Base-by-base conservation (phyloP, 2,329 filamentous ascomycete genomes). In the Bipolaris gigantea region DNA sequence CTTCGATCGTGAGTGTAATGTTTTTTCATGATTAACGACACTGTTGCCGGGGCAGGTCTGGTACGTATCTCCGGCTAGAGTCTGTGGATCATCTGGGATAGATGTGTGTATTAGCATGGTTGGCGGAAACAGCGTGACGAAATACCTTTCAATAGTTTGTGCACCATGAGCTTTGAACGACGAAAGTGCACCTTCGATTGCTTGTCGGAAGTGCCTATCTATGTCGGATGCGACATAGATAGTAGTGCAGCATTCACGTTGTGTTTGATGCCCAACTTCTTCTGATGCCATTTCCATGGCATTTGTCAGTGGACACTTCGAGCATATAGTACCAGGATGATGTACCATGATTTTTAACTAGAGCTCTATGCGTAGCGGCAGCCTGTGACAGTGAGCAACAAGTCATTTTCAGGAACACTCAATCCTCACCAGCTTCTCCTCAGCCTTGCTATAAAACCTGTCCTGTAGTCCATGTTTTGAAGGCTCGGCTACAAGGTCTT, bases 1-100 rank as follows among this genome's bases (percentile, higher is more conserved):
- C 34, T 8, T 59, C 53, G 2, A 62, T 44, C 15, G 38, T 16
- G 9, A 39, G 18, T 10, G 30, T 39, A 2, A 52, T 43, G 7
- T 42, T 35, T 40, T 42, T 18, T 59, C 42, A 4, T 41, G 44
- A 0, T 7, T 19, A 5, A 16, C 21, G 10, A 59, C 8, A 15
- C 53, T 41, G 4, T 60, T 50, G 3, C 19, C 27, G 35, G 61
- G 57, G 38, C 52, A 61, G 9, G 15, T 8, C 8, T 56, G 36
- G 18, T 57, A 61, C 21, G 56, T 51, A 34, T 59, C 40, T 15
- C 53, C 47, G 8, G 53, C 55, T 21, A 59, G 30, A 2, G 58
- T 44, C 19, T 53, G 13, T 13, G 52, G 46, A 36, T 56, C 50
- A n/a, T 54, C 50, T 63, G 30, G 5, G n/a, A n/a, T 34, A 34